These are phyloP conservation scores for Penicillium psychrofluorescens DNA, from an alignment of 495 filamentous ascomycete species.

Conservation along the genomic window DNA sequence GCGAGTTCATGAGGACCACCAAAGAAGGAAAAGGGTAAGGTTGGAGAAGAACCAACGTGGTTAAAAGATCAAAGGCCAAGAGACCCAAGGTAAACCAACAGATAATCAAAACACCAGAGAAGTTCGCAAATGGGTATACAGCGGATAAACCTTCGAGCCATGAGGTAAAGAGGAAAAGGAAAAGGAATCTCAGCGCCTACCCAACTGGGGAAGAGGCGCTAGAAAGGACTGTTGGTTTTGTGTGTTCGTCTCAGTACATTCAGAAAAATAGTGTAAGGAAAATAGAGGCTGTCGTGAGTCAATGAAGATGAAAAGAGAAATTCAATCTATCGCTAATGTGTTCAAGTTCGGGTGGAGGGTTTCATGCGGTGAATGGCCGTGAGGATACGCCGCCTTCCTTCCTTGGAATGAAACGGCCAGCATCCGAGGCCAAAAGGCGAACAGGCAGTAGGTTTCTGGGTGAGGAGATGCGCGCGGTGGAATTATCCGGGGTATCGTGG, in stretches of 20 bases:
- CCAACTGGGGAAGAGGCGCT: background rate
- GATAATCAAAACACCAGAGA: slow-evolving; percentile 1
- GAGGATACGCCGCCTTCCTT: slow-evolving; percentile 5
- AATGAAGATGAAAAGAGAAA: slow-evolving; percentile 4
- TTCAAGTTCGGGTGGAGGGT: background rate
- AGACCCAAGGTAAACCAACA: background rate
- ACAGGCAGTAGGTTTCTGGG: slow-evolving; percentile 1
- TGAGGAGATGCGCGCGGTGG: slow-evolving; percentile 17
- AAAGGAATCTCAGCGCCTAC: background rate
- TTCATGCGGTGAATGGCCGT: slow-evolving; percentile 24
- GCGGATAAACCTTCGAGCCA: slow-evolving; percentile 3
- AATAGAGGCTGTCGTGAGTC: slow-evolving; percentile 14
- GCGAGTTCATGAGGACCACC: no score
- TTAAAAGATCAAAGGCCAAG: background rate
- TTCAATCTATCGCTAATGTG: slow-evolving; percentile 21
- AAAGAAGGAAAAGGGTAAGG: background rate
- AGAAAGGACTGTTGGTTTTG: no score
- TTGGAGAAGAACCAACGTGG: background rate
- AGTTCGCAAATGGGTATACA: slow-evolving; percentile 19
- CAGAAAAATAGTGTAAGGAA: slow-evolving; percentile 4
- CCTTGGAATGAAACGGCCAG: background rate
- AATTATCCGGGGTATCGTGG: slow-evolving; percentile 16
- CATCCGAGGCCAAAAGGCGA: slow-evolving; percentile 6
- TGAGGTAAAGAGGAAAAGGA: slow-evolving; percentile 1
- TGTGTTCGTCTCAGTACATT: background rate